phyloP scores from a whole-genome alignment of 768 basidiomycete genomes.

The Russula virescens region DNA sequence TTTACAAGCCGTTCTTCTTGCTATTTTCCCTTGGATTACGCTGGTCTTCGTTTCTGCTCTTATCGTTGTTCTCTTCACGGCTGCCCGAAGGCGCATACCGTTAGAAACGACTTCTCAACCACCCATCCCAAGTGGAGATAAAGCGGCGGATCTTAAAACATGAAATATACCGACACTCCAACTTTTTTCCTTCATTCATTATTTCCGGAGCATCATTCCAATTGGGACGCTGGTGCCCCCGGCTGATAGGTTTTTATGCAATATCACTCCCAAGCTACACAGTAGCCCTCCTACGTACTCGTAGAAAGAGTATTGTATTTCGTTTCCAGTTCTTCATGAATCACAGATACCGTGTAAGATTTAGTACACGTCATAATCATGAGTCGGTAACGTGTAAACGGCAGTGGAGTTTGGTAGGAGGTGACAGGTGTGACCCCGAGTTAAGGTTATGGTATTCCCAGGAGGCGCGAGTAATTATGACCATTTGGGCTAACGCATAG shows the following conservation, averaged over 20 bases:
- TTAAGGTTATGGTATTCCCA: too few species aligned
- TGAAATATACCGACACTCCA: not conserved
- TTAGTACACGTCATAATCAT: not conserved
- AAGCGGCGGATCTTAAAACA: not conserved
- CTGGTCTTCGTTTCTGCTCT: not conserved
- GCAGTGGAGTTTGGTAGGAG: too few species aligned
- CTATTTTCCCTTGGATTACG: slow-evolving; percentile 19
- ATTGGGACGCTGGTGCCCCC: not conserved
- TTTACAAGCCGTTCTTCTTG: slow-evolving; percentile 12
- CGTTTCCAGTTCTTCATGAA: slow-evolving; percentile 1
- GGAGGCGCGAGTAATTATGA: too few species aligned
- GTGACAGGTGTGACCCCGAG: too few species aligned
- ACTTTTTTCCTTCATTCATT: not conserved
- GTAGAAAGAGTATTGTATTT: not conserved
- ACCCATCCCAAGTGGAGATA: not conserved
- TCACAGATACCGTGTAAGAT: not conserved
- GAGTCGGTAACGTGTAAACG: too few species aligned
- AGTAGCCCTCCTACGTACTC: not conserved
- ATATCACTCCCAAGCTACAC: not conserved
- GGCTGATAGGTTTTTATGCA: not conserved
- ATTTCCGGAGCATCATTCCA: not conserved
- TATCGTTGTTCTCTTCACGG: slow-evolving; percentile 9
- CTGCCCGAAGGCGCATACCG: not conserved
- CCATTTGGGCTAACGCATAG: not conserved
- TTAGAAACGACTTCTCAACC: not conserved